Conservation (phyloP, 2,329 filamentous ascomycete species). For the Tympanopsis confertula region DNA sequence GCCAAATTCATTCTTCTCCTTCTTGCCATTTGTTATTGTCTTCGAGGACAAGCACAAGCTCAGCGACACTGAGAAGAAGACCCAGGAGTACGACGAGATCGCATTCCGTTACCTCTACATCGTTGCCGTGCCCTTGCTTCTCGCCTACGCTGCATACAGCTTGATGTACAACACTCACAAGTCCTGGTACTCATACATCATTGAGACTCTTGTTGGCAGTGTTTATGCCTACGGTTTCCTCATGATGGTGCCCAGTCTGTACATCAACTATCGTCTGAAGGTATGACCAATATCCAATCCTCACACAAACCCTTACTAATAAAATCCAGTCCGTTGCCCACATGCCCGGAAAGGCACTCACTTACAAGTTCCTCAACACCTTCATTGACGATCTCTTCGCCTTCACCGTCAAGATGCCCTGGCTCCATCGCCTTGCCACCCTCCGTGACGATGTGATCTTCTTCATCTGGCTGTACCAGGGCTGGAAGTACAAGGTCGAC, state of each 20-base stretch:
- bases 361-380: conserved; percentile 95
- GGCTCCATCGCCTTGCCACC: conserved; percentile 82
- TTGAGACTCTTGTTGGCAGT: conserved; percentile 85
- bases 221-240: conserved; percentile 98
- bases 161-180: conserved; percentile 90
- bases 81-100: conserved; percentile 94
- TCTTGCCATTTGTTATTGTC: conserved; percentile 66
- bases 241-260: conserved; percentile 95
- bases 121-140: conserved; percentile 74
- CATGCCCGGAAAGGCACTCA: conserved; percentile 94
- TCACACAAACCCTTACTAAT: not conserved
- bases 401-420: conserved; percentile 98
- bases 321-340: conserved; percentile 60
- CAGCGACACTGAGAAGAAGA: conserved; percentile 90
- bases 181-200: conserved; percentile 94
- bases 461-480: conserved; percentile 93
- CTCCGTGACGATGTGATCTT: conserved; percentile 94
- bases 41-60: conserved; percentile 98
- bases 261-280: conserved; percentile 98
- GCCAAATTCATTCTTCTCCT: conserved; percentile 37
- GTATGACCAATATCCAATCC: conserved; percentile 21
- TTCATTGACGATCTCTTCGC: conserved; percentile 98
- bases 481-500: conserved; percentile 84
- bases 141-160: conserved; percentile 84
- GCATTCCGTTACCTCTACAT: conserved; percentile 97